Percentiles rank a stretch among this genome's conserved stretches.
Conservation (phyloP, 371 early-diverging fungal species). For the Entomophthora muscae region DNA sequence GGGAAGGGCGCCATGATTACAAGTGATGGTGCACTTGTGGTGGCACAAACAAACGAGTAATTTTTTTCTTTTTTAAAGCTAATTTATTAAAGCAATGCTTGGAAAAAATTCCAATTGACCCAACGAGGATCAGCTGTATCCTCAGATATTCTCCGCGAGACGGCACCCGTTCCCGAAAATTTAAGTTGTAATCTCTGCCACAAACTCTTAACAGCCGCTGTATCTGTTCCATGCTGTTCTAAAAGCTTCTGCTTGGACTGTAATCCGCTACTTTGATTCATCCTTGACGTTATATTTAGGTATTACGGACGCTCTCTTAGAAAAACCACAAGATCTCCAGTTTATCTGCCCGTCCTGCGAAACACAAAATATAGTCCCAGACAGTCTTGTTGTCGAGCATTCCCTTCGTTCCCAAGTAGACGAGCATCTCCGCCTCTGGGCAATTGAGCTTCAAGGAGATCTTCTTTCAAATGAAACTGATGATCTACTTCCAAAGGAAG, state of each 20-base stretch:
- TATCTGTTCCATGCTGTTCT: conserved; percentile 72
- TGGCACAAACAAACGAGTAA: conserved; percentile 72
- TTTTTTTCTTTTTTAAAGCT: conserved; percentile 14
- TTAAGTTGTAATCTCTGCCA: conserved; percentile 58
- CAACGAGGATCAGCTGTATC: conserved; percentile 29
- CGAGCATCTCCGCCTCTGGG: not conserved
- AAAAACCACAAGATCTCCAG: not conserved
- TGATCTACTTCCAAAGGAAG: not conserved
- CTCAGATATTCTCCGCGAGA: conserved; percentile 34
- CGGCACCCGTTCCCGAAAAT: conserved; percentile 39
- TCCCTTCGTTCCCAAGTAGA: not conserved
- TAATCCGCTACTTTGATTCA: conserved; percentile 16
- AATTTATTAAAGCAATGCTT: conserved; percentile 25
- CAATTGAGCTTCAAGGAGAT: not conserved
- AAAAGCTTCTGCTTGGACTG: conserved; percentile 74
- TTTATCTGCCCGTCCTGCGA: conserved; percentile 1
- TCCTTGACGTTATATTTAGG: not conserved
- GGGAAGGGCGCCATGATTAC: conserved; percentile 82
- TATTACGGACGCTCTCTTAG: not conserved
- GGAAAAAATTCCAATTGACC: conserved; percentile 38
- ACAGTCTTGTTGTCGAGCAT: not conserved
- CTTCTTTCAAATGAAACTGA: not conserved
- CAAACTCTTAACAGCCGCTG: conserved; percentile 59
- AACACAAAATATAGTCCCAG: not conserved
- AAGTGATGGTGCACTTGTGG: conserved; percentile 81